Base-by-base conservation (phyloP, 2,329 filamentous ascomycete genomes). In the Pseudopithomyces chartarum region DNA sequence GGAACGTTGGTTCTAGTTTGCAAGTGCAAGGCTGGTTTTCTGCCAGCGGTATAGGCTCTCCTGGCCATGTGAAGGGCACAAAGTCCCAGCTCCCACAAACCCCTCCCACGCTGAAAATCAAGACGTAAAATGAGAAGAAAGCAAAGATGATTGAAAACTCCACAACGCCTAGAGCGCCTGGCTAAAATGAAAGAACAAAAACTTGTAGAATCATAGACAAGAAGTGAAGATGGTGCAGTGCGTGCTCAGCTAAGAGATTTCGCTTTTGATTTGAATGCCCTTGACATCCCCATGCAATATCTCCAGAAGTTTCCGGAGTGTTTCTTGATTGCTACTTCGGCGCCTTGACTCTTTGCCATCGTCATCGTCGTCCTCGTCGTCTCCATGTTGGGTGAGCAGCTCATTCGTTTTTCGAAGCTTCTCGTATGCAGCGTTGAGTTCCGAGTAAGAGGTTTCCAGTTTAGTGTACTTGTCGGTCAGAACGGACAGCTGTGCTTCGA, bases 401-500 rank as follows among this genome's bases (percentile, higher is more conserved):
- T 75, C 73, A 46, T 76, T 73, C 8, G 71, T 76, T 60, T 70
- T 74, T n/a, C 71, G 67, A 7, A 78, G 69, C 63, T 77, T 77
- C 17, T 78, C 74, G 58, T 77, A 77, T 34, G 74, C 71, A 12
- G 64, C 65, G 38, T 66, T 73, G 22, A 78, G 73, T 50, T 78
- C 74, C 0, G 64, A 73, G 66, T 87, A 86, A 4, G 84, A 84
- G 50, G 80, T 78, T 59, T 81, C 80, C 52, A 88, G 80, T 33
- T 79, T 78, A 56, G 81, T 82, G 69, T 87, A 84, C 62, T 82
- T 83, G 22, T 82, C 80, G 59, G 82, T 81, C 48, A 85, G 75
- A 17, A 83, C 80, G 45, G 73, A 73, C 32, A 88, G 80, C 48
- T 85, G 80, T 34, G 78, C 69, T 69, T 88, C 86, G 19, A 89